These are phyloP conservation scores for Bretschneidera sinensis DNA, from an alignment of 345 rosid genomes.

Conservation along the genomic window DNA sequence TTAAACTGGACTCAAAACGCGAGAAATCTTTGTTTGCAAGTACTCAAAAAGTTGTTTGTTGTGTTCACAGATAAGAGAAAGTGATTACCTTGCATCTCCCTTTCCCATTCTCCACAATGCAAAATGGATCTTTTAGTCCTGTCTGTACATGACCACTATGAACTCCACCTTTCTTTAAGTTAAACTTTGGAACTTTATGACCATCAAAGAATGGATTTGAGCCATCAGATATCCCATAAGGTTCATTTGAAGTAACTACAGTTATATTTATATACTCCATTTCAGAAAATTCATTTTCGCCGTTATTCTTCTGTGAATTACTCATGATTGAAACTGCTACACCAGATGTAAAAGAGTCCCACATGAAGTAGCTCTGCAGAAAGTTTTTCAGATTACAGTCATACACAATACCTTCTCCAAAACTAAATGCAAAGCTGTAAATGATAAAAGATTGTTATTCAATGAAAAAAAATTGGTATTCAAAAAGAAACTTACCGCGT, in stretches of 20 bases:
- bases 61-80: too few relatives aligned
- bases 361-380: constrained; percentile 77
- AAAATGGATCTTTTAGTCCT: constrained; percentile 61
- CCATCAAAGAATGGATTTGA: constrained; percentile 76
- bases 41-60: too few relatives aligned
- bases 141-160: constrained; percentile 92
- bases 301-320: constrained; percentile 23
- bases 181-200: constrained; percentile 55
- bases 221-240: constrained; percentile 63
- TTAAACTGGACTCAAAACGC: too few relatives aligned
- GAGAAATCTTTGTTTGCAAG: too few relatives aligned
- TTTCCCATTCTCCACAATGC: constrained; percentile 46
- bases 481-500: constrained; percentile 29
- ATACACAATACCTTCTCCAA: background rate
- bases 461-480: background rate
- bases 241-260: constrained; percentile 77
- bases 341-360: constrained; percentile 87
- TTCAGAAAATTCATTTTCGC: constrained; percentile 74
- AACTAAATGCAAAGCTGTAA: background rate
- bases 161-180: constrained; percentile 50
- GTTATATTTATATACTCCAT: constrained; percentile 89
- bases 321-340: constrained; percentile 77
- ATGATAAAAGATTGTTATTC: too few relatives aligned
- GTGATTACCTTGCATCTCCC: constrained; percentile 72
- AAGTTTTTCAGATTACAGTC: background rate